These are phyloP conservation scores for Piromyces finnis DNA, from an alignment of 192 early-diverging fungal genomes.

Conservation along the genomic window DNA sequence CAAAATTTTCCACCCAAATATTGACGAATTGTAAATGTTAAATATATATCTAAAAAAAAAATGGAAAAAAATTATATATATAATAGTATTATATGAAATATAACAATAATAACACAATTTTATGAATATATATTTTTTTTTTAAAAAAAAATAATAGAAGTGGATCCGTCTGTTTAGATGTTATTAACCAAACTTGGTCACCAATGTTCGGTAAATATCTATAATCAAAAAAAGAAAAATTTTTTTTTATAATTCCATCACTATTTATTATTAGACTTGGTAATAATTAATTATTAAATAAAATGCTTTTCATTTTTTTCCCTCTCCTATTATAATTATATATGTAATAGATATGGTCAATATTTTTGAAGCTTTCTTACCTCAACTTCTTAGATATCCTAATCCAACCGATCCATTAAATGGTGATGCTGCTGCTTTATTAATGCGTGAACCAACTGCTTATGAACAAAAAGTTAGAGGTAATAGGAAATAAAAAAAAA, in stretches of 20 bases:
- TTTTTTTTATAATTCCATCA: not conserved
- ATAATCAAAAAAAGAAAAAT: not conserved
- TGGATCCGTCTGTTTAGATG: constrained; percentile 96
- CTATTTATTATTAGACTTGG: too few species aligned
- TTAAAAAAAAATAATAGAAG: constrained; percentile 32
- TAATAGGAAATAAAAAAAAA: constrained; percentile 2
- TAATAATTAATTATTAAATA: too few species aligned
- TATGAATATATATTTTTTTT: constrained; percentile 1
- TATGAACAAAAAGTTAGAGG: constrained; percentile 92
- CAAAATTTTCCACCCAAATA: constrained; percentile 99
- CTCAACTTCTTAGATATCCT: constrained; percentile 92
- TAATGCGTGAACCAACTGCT: constrained; percentile 79
- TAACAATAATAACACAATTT: too few species aligned
- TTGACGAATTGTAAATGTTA: constrained; percentile 75
- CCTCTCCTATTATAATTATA: too few species aligned
- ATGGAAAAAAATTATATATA: not conserved
- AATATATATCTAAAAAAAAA: not conserved
- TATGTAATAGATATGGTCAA: constrained; percentile 78
- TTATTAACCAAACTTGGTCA: constrained; percentile 99
- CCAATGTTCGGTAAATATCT: constrained; percentile 81
- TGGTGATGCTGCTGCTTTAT: constrained; percentile 90
- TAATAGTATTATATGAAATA: too few species aligned
- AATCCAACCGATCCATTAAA: constrained; percentile 99
- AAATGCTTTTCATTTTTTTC: too few species aligned
- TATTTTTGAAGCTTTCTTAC: constrained; percentile 96